Evolutionary conservation across 225 moss, liverwort and hornwort species (phyloP).

Genomic region (Antitrichia curtipendula): DNA sequence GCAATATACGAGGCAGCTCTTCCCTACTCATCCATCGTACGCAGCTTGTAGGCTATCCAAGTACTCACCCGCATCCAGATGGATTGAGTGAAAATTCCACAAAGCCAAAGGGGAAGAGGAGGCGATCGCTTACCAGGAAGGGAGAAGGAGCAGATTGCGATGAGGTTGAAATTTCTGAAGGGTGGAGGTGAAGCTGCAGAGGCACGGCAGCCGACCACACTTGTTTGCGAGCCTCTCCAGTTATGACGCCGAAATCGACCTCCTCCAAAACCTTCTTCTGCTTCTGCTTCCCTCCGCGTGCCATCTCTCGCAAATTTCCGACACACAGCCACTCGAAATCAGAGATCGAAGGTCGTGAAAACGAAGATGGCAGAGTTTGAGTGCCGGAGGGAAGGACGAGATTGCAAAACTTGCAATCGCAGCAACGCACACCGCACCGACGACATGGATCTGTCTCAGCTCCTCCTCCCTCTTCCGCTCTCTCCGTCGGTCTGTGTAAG

Average conservation of each 20-base stretch:
- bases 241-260: slow-evolving; percentile 42
- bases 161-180: slow-evolving; percentile 53
- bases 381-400: neutral
- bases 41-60: neutral
- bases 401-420: neutral
- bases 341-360: too few species aligned
- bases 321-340: neutral
- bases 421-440: neutral
- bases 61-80: neutral
- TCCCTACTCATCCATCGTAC: neutral
- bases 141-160: slow-evolving; percentile 53
- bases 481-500: neutral
- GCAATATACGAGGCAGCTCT: neutral
- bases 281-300: slow-evolving; percentile 19
- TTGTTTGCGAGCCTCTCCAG: slow-evolving; percentile 74
- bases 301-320: neutral
- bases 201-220: slow-evolving; percentile 96
- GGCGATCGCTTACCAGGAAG: slow-evolving; percentile 24
- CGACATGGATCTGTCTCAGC: slow-evolving; percentile 2
- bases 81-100: neutral
- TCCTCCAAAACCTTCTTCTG: slow-evolving; percentile 35
- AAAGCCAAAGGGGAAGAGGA: neutral
- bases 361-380: neutral
- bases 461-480: neutral
- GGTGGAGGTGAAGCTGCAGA: slow-evolving; percentile 60